Conservation (phyloP, 495 filamentous ascomycete species). For the Usnea hakonensis region DNA sequence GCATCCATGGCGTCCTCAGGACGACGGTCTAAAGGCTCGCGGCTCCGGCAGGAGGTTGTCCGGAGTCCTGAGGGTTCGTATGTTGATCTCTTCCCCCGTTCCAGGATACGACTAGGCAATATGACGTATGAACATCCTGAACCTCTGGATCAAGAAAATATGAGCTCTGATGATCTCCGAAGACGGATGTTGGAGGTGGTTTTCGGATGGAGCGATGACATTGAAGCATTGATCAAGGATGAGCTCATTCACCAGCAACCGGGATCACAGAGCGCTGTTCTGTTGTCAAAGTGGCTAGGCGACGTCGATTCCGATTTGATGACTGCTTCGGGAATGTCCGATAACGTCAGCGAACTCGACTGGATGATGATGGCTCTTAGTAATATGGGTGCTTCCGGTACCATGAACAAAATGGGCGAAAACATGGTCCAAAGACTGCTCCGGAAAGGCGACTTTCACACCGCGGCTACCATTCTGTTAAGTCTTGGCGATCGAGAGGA, state of each 20-base stretch:
- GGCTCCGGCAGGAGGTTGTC: conserved; percentile 75
- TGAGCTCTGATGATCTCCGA: conserved; percentile 79
- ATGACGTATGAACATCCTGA: conserved; percentile 66
- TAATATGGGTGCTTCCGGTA: conserved; percentile 68
- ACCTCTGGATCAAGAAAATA: conserved; percentile 49
- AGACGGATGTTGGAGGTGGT: conserved; percentile 89
- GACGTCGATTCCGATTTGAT: conserved; percentile 76
- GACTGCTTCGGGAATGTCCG: conserved; percentile 62
- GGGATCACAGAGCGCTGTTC: conserved; percentile 65
- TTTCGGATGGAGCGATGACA: conserved; percentile 90
- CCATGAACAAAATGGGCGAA: conserved; percentile 82
- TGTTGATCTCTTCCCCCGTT: conserved; percentile 55
- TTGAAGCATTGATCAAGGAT: conserved; percentile 74
- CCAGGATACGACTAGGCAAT: conserved; percentile 67
- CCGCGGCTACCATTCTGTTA: conserved; percentile 81
- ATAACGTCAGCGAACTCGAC: conserved; percentile 79
- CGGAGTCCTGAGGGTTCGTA: conserved; percentile 52
- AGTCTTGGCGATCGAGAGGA: conserved; percentile 90
- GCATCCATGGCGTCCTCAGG: conserved; percentile 59
- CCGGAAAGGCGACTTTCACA: conserved; percentile 84
- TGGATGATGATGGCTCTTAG: conserved; percentile 97
- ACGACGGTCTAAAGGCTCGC: conserved; percentile 58
- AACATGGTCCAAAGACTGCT: conserved; percentile 87
- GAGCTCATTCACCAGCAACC: conserved; percentile 66
- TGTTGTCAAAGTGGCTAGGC: conserved; percentile 86